Evolutionary conservation across 2,329 filamentous ascomycete species (phyloP), one percentile per base, ranked within the genome.

Genomic region (Hypoxylon sp.): DNA sequence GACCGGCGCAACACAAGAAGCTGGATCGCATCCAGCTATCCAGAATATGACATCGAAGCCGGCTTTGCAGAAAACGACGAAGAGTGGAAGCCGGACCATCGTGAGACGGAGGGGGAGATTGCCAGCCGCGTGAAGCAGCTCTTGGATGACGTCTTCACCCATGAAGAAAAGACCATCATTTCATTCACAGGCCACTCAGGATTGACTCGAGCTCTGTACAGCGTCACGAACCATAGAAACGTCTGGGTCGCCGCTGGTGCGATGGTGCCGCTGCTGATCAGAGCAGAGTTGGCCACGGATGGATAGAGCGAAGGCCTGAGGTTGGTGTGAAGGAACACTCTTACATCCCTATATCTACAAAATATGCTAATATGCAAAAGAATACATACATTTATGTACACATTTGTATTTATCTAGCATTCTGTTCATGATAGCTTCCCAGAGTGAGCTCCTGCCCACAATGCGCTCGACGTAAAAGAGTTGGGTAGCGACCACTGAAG

Each of bases 221-320:
- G 69, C 31, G 72, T 82, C 43, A 62, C 83, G 59, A 72, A 77
- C 55, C 70, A 82, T 67, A 69, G 72, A 37, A 53, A 69, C 50
- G 80, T 86, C 70, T 66, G 69, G 51, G 71, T 85, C 64, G 65
- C 74, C 61, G 79, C 84, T 63, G 79, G 85, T 55, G 63, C 80
- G 4, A 79, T 83, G 13, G 78, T 87, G 24, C 84, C 83, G 0
- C 72, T 87, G 5, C 70, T 88, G 1, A 79, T 88, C 11, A 83
- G 79, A 66, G 82, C 75, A 3, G 50, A 64, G 31, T 15, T 52
- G 18, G 20, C 23, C 6, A 40, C 41, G 11, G 35, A n/a, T 26
- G 10, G 2, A n/a, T 29, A 3, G 38, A 18, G 3, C 9, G 1
- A 21, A 31, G 29, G 17, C 15, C 4, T 17, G 11, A 17, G n/a